Evolutionary conservation across 73 alveolate species (phyloP).

Genomic region (Stentor coeruleus): DNA sequence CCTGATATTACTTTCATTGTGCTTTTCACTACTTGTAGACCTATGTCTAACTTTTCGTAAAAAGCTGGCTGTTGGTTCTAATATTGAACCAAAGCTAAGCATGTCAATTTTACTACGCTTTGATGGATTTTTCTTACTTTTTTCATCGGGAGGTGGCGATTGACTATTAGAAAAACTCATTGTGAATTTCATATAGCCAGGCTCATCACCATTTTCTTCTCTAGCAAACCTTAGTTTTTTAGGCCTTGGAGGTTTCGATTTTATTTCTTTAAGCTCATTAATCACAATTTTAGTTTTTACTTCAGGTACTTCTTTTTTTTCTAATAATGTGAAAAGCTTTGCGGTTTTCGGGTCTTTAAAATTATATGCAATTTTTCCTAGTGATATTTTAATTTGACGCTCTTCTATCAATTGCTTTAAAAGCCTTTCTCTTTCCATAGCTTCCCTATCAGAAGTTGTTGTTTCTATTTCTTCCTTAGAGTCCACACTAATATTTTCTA

Average conservation of each 20-base stretch:
- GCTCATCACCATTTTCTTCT: neutral
- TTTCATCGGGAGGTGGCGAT: too few relatives aligned
- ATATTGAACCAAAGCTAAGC: neutral
- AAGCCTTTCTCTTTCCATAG: neutral
- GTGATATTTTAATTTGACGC: neutral
- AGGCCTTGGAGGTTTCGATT: too few relatives aligned
- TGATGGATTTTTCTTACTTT: neutral
- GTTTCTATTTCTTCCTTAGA: neutral
- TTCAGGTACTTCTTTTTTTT: neutral
- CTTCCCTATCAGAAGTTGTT: slow-evolving; percentile 3
- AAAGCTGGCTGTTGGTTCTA: neutral
- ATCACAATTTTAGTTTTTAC: neutral
- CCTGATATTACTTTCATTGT: neutral
- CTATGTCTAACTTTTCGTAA: neutral
- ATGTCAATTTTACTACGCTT: too few relatives aligned
- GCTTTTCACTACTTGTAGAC: neutral
- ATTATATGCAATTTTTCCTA: neutral
- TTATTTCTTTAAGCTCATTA: neutral
- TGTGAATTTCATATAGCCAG: neutral
- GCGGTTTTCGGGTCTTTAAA: neutral
- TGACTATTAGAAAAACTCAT: neutral
- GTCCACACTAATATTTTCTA: neutral
- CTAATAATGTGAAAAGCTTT: neutral
- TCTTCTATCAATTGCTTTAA: neutral
- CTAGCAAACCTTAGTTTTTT: neutral